A percentile compares a stretch with the other conserved stretches of the same genome.
phyloP scores from a whole-genome alignment of 177 flowering plant genomes.

The Vitis hybrid region DNA sequence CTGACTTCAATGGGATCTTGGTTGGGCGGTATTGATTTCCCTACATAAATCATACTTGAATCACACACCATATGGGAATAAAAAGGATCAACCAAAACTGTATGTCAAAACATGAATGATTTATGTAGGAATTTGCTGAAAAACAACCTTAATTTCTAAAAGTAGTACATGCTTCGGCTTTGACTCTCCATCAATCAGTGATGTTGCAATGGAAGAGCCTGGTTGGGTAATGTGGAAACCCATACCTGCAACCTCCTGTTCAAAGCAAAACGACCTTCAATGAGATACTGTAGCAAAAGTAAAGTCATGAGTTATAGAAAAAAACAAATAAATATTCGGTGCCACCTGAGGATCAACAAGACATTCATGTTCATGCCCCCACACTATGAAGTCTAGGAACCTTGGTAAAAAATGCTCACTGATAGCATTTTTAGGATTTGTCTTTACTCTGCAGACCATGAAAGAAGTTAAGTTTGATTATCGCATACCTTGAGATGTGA shows the following conservation, averaged over 20 bases:
- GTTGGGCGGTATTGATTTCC: conserved; percentile 98
- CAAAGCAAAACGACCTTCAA: conserved; percentile 17
- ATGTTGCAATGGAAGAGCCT: conserved; percentile 98
- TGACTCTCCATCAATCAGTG: conserved; percentile 97
- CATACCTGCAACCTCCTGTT: conserved; percentile 98
- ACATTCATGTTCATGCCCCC: conserved; percentile 99
- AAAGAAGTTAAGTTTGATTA: neutral
- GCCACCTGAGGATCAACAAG: conserved; percentile 93
- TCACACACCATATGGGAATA: neutral
- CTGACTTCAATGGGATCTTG: conserved; percentile 87
- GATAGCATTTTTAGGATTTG: conserved; percentile 97
- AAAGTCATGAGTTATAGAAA: neutral
- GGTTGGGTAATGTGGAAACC: conserved; percentile 99
- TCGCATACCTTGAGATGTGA: neutral
- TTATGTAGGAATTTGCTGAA: neutral
- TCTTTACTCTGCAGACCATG: conserved; percentile 69
- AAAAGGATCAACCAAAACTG: neutral
- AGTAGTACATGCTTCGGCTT: conserved; percentile 98
- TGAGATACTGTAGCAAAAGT: conserved; percentile 10
- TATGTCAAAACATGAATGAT: neutral
- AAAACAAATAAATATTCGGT: neutral
- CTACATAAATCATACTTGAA: conserved; percentile 35
- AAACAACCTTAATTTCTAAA: conserved; percentile 85
- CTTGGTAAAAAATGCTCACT: conserved; percentile 97
- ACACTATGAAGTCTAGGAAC: conserved; percentile 91